Base-by-base conservation (phyloP, 1,139 yeast genomes). In the Scheffersomyces cryptocercus region DNA sequence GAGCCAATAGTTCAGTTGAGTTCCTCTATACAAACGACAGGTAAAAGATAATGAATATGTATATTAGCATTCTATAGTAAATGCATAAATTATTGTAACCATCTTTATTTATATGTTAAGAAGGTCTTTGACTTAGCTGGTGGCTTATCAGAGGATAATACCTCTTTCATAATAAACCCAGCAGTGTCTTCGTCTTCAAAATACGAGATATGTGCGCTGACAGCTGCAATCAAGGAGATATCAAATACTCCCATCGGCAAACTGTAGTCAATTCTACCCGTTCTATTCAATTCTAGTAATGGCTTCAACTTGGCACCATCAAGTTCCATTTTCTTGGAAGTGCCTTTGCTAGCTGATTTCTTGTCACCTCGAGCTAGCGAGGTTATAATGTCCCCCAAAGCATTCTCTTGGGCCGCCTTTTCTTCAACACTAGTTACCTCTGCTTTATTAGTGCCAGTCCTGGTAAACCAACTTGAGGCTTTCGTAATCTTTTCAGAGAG, bases 131-230 rank as follows among this genome's bases (percentile, higher is more conserved):
- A 42, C 13, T 56, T 53, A 9, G 61, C 61, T 4, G 62, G 58
- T 4, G 51, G 51, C 14, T 50, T 44, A 6, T 54, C 44, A 5
- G 56, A 46, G 2, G 63, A 50, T 38, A 74, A 56, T 1, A 82
- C 59, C 55, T 85, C 86, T 42, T 71, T 73, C 61, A 91, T 66
- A 4, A 91, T 64, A 53, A 91, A 90, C 1, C 85, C 87, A 0
- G 95, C 93, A 26, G 93, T 82, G 55, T 90, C 91, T 43, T 82
- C 78, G 54, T 89, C 96, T 58, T 89, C 96, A 62, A 91, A 86
- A 61, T 93, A 93, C 38, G 90, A 82, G 9, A 88, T 82, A 65
- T 93, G 99, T 0, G 97, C 89, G 45, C 87, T 88, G 5, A 91
- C 70, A 0, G 96, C 95, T 7, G 90, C 79, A 14, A 91, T 74